Conservation (phyloP, 108 stramenopile species). For the Nitzschia sp. region DNA sequence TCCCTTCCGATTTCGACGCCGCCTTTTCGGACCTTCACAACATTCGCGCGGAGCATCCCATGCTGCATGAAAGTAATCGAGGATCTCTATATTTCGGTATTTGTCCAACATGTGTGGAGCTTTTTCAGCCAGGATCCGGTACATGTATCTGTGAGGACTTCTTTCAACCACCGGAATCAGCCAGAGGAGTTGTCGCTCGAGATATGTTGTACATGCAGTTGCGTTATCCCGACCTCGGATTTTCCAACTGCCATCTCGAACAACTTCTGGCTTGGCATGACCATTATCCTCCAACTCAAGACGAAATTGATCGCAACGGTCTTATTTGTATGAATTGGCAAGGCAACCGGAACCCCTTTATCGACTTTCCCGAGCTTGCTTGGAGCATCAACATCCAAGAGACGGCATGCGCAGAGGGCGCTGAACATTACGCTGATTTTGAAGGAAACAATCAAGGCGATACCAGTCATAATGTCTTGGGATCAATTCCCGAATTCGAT, state of each 20-base stretch:
- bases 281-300: constrained; percentile 59
- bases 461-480: not conserved
- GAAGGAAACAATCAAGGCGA: not conserved
- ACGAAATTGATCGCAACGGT: constrained; percentile 59
- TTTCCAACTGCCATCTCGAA: constrained; percentile 40
- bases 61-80: constrained; percentile 2
- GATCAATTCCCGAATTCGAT: not conserved
- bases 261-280: constrained; percentile 70
- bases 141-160: constrained; percentile 37
- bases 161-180: constrained; percentile 46
- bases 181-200: constrained; percentile 73
- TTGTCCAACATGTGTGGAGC: constrained; percentile 1
- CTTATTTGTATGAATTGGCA: constrained; percentile 64
- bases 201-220: constrained; percentile 77
- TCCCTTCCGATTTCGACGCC: not conserved
- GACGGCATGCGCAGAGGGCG: not conserved
- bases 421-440: not conserved
- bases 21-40: constrained; percentile 30
- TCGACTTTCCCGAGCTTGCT: constrained; percentile 75
- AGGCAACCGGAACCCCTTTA: constrained; percentile 84
- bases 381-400: not conserved
- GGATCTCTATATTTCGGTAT: constrained; percentile 7
- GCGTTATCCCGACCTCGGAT: constrained; percentile 47
- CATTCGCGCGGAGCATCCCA: constrained; percentile 10
- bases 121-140: not conserved